These are phyloP conservation scores for Saccharomycopsis hybrid DNA, from an alignment of 1,139 yeast genomes.

Conservation along the genomic window DNA sequence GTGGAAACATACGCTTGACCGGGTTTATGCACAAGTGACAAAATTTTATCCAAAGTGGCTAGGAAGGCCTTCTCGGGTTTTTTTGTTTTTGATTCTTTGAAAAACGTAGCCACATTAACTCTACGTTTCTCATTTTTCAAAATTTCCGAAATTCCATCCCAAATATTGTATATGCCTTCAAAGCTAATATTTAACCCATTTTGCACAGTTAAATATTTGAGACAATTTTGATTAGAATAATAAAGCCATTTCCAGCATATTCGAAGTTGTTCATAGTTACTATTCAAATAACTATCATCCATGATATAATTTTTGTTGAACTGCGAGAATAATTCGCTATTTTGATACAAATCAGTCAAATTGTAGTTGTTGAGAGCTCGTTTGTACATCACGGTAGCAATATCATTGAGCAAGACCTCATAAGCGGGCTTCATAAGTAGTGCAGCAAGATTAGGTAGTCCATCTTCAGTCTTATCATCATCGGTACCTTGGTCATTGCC, in stretches of 20 bases:
- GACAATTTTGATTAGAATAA: constrained; percentile 12
- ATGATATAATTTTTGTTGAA: constrained; percentile 6
- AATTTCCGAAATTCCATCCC: constrained; percentile 74
- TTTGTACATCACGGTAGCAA: constrained; percentile 18
- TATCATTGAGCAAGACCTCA: constrained; percentile 16
- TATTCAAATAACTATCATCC: constrained; percentile 9
- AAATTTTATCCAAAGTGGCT: constrained; percentile 29
- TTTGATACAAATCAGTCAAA: constrained; percentile 10
- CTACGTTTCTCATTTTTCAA: constrained; percentile 47
- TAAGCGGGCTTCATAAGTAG: background rate
- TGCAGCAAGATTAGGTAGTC: background rate
- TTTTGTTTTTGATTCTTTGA: constrained; percentile 23
- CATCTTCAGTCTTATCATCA: background rate
- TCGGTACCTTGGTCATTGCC: background rate
- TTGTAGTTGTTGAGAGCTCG: constrained; percentile 13
- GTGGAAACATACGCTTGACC: constrained; percentile 8
- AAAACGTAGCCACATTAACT: constrained; percentile 23
- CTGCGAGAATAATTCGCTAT: constrained; percentile 15
- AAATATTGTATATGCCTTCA: constrained; percentile 82
- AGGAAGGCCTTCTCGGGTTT: constrained; percentile 22
- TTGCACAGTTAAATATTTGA: constrained; percentile 6
- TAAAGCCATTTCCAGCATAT: constrained; percentile 22
- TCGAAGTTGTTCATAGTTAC: constrained; percentile 18
- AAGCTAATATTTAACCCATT: constrained; percentile 66
- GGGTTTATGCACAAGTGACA: constrained; percentile 25